Percentiles rank a stretch among this genome's conserved stretches.
phyloP scores from a whole-genome alignment of 2,329 filamentous ascomycete species.

The Stachybotrys echinatus region DNA sequence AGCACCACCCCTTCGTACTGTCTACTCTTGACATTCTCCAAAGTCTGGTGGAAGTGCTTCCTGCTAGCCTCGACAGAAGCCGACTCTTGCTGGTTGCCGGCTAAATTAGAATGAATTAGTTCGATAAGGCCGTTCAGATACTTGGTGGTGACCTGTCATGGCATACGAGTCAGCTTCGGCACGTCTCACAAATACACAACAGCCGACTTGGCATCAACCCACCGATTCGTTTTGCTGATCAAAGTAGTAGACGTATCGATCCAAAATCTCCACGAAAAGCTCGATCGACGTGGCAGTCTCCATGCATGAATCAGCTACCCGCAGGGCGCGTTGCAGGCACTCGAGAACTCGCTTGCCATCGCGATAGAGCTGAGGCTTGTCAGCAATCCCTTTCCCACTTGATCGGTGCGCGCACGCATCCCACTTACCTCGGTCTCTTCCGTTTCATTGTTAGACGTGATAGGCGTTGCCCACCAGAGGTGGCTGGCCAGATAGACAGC shows the following conservation, averaged over 20 bases:
- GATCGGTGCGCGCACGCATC: background rate
- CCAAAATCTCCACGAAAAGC: conserved; percentile 95
- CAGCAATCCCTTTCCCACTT: conserved; percentile 10
- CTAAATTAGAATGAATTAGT: conserved; percentile 93
- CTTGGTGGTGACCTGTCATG: conserved; percentile 73
- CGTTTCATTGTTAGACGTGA: conserved; percentile 68
- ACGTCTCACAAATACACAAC: background rate
- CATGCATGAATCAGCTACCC: conserved; percentile 98
- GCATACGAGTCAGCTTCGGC: conserved; percentile 9
- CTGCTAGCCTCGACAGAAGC: conserved; percentile 81
- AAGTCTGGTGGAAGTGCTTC: conserved; percentile 89
- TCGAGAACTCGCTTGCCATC: conserved; percentile 96
- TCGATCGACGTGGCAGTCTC: conserved; percentile 96
- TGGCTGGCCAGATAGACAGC: conserved; percentile 96
- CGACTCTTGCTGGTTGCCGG: conserved; percentile 76
- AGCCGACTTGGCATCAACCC: conserved; percentile 19
- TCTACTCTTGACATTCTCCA: conserved; percentile 87
- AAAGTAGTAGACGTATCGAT: conserved; percentile 98
- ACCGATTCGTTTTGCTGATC: conserved; percentile 97
- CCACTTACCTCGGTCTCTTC: conserved; percentile 65
- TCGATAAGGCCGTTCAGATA: conserved; percentile 98
- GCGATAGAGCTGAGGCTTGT: conserved; percentile 70
- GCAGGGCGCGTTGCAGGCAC: conserved; percentile 88
- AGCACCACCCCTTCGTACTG: conserved; percentile 91
- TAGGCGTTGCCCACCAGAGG: conserved; percentile 94